These are phyloP conservation scores for Coprinellus aureogranulatus DNA, from an alignment of 768 basidiomycete genomes.

Conservation along the genomic window DNA sequence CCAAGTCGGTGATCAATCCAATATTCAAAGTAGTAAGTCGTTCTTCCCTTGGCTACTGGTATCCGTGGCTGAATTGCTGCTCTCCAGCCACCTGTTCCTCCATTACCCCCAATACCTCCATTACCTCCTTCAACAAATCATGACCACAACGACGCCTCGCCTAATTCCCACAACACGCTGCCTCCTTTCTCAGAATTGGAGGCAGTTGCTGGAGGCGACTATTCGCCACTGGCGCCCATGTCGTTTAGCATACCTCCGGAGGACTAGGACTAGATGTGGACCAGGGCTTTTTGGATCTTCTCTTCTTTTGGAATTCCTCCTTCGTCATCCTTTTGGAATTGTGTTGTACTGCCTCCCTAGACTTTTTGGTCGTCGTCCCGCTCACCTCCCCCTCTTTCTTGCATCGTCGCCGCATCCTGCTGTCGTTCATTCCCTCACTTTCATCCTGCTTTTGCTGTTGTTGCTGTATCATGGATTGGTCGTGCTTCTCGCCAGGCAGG, in stretches of 20 bases:
- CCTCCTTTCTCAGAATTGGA: conserved; percentile 82
- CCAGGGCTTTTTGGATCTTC: conserved; percentile 28
- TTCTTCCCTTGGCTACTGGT: too few species aligned
- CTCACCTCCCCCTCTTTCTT: conserved; percentile 21
- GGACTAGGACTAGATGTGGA: conserved; percentile 31
- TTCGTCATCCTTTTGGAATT: conserved; percentile 18
- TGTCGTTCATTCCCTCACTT: conserved; percentile 15
- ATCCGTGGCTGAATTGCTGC: too few species aligned
- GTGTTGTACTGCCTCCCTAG: conserved; percentile 11
- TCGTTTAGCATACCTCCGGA: conserved; percentile 53
- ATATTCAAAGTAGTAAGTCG: conserved; percentile 92
- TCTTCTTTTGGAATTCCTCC: conserved; percentile 23
- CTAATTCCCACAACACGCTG: conserved; percentile 38
- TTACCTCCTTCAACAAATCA: conserved; percentile 24
- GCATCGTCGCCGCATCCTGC: not conserved
- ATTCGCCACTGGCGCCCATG: conserved; percentile 72
- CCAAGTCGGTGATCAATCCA: conserved; percentile 75
- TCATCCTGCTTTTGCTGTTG: conserved; percentile 5
- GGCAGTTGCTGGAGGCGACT: conserved; percentile 78
- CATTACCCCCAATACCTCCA: conserved; percentile 48
- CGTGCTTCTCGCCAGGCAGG: not conserved
- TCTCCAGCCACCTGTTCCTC: conserved; percentile 47
- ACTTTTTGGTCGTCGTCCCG: conserved; percentile 10
- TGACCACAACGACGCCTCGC: conserved; percentile 23
- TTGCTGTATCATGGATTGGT: conserved; percentile 1